Base-by-base conservation (phyloP, 148 eudicot genomes). In the Vaccinium myrtillus region DNA sequence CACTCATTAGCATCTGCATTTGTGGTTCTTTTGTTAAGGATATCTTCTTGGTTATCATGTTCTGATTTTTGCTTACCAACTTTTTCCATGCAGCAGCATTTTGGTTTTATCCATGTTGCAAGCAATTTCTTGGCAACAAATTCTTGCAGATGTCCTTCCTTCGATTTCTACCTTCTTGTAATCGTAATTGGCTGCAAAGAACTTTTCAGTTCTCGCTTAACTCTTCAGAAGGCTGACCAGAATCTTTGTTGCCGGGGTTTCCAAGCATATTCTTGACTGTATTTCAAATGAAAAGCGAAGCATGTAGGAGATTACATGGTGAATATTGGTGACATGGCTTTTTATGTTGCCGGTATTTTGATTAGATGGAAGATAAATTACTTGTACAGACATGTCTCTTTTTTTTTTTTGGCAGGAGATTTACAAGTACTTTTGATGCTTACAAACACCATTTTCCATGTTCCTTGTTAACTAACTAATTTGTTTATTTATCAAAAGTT, bases 71-170 rank as follows among this genome's bases (percentile, higher is more conserved):
- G 77, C 50, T 59, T 10, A 11, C 77, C 51, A 30, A 13, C 3
- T 67, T 51, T 50, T 30, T 7, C 19, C n/a, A 13, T 82, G 84
- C 84, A 53, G 78, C 74, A 19, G 50, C 67, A 51, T 73, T 51
- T 27, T 5, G 77, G 78, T 23, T 30, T 69, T 23, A 14, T 81
- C 56, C 75, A 65, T 8, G 21, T 67, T 73, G 50, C 75, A 1
- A 71, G 51, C 50, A 73, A 23, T 71, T 25, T 27, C 13, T 19
- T 51, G 58, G 48, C 48, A 69, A 13, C 74, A 69, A 69, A 48
- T 49, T 81, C 77, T 69, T 49, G 84, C 15, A 7, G 36, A 81
- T 27, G 58, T 70, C 46, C 19, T 73, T 73, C 25, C 14, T 51
- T 71, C 32, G 18, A 27, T 70, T 27, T 14, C 50, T 49, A n/a